Evolutionary conservation across 192 early-diverging fungal genomes (phyloP), one percentile per base, ranked within the genome.

Genomic region (Dispira simplex): DNA sequence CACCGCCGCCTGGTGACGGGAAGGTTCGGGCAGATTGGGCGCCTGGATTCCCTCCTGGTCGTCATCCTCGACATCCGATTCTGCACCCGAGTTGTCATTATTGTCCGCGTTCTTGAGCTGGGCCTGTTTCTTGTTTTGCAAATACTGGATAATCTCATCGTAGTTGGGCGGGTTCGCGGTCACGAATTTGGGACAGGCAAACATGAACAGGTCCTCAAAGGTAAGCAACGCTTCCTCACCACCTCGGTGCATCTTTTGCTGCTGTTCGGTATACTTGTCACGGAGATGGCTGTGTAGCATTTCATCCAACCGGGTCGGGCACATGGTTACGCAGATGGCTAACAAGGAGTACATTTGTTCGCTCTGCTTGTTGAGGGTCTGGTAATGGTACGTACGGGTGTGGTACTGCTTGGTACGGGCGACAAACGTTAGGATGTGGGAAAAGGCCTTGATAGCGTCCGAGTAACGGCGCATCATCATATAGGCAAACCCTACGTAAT

Each of bases 401-500:
- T 97, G 91, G 79, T 93, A 97, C 74, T 94, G 91, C 81, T 88
- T 90, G 28, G 91, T 95, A 62, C 92, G 81, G 63, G 87, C 79
- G 53, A 97, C 87, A 71, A 92, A 95, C 20, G 85, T 81, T 62
- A 95, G 79, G 68, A 97, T 88, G 69, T 91, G 89, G 21, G 86
- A 84, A 76, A 95, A 92, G 10, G 89, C 83, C 69, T 86, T 88
- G 77, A 93, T 91, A 56, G 95, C 95, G 69, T 98, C 95, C 46
- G 91, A 83, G 69, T 95, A 98, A 66, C 95, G 80, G 52, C 92
- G 79, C 91, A 95, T 90, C 95, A 98, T 98, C 89, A 95, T 85
- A 80, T 95, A 98, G 43, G 92, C 83, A 71, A 98, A 95, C 46
- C 92, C 95, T 44, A 95, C 89, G 75, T 95, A 95, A 79, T 98